Conservation (phyloP, 2,329 filamentous ascomycete species). For the Acephala macrosclerotiorum region DNA sequence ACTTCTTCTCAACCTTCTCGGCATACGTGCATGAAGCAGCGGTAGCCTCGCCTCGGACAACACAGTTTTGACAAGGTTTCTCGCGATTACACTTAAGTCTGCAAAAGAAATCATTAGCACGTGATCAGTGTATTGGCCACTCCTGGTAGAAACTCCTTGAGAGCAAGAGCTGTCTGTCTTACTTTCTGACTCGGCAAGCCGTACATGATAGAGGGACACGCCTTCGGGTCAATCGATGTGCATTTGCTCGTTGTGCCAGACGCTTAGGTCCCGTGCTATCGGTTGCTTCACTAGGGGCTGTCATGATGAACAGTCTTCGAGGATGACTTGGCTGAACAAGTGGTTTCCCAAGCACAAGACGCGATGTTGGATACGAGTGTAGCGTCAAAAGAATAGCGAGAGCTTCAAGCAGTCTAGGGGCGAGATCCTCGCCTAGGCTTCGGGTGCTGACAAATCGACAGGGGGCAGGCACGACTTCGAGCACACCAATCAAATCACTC, state of each 20-base stretch:
- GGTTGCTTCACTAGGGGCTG: background rate
- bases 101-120: background rate
- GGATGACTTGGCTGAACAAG: background rate
- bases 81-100: slow-evolving; percentile 59
- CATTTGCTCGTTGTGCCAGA: slow-evolving; percentile 23
- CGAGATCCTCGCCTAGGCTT: no score
- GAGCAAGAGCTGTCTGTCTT: slow-evolving; percentile 11
- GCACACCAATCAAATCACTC: background rate
- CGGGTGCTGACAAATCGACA: background rate
- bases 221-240: slow-evolving; percentile 27
- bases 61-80: slow-evolving; percentile 59
- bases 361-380: background rate
- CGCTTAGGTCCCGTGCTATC: slow-evolving; percentile 6
- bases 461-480: background rate
- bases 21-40: slow-evolving; percentile 55
- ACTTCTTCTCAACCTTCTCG: slow-evolving; percentile 53
- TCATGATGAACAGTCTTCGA: background rate
- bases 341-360: background rate
- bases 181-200: slow-evolving; percentile 34
- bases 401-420: no score
- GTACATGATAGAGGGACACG: slow-evolving; percentile 34
- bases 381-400: no score
- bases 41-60: slow-evolving; percentile 53
- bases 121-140: background rate
- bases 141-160: background rate